Base-by-base conservation (phyloP, 495 filamentous ascomycete species). In the Durotheca rogersii region DNA sequence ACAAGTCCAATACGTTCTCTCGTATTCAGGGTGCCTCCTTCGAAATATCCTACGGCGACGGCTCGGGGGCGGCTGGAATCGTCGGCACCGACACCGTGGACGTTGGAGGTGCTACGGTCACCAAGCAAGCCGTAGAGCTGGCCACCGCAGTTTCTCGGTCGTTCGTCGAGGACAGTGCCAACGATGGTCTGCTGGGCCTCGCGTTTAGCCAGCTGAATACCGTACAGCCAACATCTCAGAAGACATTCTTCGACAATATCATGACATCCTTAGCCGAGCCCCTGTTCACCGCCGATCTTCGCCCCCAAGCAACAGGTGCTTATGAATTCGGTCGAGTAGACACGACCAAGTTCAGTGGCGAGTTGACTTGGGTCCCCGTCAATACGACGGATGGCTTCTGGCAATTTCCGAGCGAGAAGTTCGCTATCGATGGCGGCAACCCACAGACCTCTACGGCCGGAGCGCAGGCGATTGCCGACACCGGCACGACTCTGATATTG, bases 221-320 rank as follows among this genome's bases (percentile, higher is more conserved):
- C 21, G 81, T 93, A 31, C 65, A 78, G 40, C 85, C 87, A 0
- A 64, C 73, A 10, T 72, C 72, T 53, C 84, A 89, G 62, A 81
- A 82, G 60, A 93, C 88, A 19, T 93, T 90, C 67, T 92, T 93
- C 66, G 87, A 89, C 48, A 91, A 89, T 61, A 71, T 87, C 36
- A 77, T 81, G 53, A 47, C 72, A 16, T 66, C 65, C 7, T 80
- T 95, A 16, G 76, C 81, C 29, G 68, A 80, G 56, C 87, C 88
- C 4, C 67, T 93, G 16, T 86, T 93, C 67, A 86, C 87, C 2
- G 84, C 84, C 17, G 78, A 84, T 36, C 79, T 93, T 31, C 81
- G 82, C 47, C 67, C 76, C 14, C 73, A 80, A 43, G 70, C 66
- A 15, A 71, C 75, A 5, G 88, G 89, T 33, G 76, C 79, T 49